Percentiles rank a stretch among this genome's conserved stretches.
These are phyloP conservation scores for Haplographium delicatum DNA, from an alignment of 495 filamentous ascomycete genomes.

Conservation along the genomic window DNA sequence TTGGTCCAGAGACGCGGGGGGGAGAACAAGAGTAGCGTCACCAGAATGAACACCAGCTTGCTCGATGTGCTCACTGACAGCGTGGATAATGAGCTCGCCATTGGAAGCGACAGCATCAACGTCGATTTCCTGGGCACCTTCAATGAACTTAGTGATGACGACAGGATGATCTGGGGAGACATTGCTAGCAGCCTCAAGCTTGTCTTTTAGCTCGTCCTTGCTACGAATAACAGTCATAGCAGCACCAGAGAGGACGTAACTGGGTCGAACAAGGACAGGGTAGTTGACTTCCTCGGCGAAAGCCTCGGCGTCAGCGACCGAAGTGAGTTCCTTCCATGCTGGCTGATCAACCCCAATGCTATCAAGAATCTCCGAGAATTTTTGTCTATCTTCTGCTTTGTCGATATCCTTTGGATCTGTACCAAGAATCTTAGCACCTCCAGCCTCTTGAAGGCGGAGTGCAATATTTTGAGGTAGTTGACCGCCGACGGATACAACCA, in stretches of 20 bases:
- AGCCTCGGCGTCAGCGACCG: constrained; percentile 73
- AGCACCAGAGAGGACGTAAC: constrained; percentile 96
- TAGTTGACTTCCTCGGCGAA: constrained; percentile 90
- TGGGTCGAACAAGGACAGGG: constrained; percentile 89
- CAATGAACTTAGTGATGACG: constrained; percentile 99
- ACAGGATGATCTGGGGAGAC: constrained; percentile 97
- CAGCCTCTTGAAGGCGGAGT: constrained; percentile 86
- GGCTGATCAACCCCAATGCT: constrained; percentile 93
- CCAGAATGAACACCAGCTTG: constrained; percentile 98
- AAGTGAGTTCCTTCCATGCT: constrained; percentile 95
- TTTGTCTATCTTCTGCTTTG: constrained; percentile 94
- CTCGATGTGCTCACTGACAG: constrained; percentile 95
- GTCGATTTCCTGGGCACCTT: constrained; percentile 74
- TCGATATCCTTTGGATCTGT: constrained; percentile 93
- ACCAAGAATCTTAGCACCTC: constrained; percentile 81
- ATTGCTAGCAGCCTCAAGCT: constrained; percentile 80
- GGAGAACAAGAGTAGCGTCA: constrained; percentile 93
- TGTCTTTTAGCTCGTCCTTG: constrained; percentile 81
- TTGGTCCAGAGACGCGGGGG: constrained; percentile 72
- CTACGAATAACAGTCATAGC: constrained; percentile 99
- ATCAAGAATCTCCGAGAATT: constrained; percentile 97
- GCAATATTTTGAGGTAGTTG: constrained; percentile 98
- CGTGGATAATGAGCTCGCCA: constrained; percentile 84
- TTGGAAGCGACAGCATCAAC: constrained; percentile 90
- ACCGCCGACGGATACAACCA: constrained; percentile 92